Evolutionary conservation across 176 grass and related monocot genomes (phyloP).

Genomic region (Aegilops bicornis): DNA sequence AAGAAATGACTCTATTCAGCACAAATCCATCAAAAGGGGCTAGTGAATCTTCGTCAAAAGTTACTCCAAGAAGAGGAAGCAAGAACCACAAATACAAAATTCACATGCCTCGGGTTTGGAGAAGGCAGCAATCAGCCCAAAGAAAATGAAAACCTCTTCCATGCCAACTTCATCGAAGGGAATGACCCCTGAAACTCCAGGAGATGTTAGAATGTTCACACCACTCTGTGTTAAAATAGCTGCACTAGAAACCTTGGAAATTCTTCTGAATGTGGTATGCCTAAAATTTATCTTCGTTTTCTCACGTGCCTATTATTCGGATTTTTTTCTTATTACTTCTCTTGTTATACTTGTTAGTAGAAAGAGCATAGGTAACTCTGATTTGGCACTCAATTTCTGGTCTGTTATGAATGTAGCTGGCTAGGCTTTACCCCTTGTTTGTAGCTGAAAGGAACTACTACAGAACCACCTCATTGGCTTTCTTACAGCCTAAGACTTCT

Average conservation of each 20-base stretch:
- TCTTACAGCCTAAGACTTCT: too few species aligned
- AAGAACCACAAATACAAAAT: slow-evolving; percentile 36
- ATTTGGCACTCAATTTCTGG: too few species aligned
- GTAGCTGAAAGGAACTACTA: too few species aligned
- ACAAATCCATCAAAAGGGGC: slow-evolving; percentile 35
- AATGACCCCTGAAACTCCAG: slow-evolving; percentile 25
- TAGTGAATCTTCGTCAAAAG: slow-evolving; percentile 44
- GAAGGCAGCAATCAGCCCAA: slow-evolving; percentile 32
- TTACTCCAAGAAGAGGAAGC: slow-evolving; percentile 79
- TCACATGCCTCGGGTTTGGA: slow-evolving; percentile 26
- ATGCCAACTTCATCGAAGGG: slow-evolving; percentile 12
- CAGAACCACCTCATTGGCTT: too few species aligned
- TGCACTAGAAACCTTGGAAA: slow-evolving; percentile 72
- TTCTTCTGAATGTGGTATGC: slow-evolving; percentile 80
- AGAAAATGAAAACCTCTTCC: slow-evolving; percentile 48
- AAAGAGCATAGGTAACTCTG: too few species aligned
- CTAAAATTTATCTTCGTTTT: slow-evolving; percentile 20
- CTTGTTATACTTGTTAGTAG: background rate
- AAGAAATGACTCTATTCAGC: slow-evolving; percentile 21
- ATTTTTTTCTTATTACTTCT: background rate
- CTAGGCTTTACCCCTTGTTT: too few species aligned
- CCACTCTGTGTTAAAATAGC: slow-evolving; percentile 73
- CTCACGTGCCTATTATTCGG: background rate
- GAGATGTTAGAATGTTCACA: slow-evolving; percentile 27
- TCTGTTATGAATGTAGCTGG: too few species aligned